Base-by-base conservation (phyloP, 140 eudicot genomes). In the Stevia rebaudiana region DNA sequence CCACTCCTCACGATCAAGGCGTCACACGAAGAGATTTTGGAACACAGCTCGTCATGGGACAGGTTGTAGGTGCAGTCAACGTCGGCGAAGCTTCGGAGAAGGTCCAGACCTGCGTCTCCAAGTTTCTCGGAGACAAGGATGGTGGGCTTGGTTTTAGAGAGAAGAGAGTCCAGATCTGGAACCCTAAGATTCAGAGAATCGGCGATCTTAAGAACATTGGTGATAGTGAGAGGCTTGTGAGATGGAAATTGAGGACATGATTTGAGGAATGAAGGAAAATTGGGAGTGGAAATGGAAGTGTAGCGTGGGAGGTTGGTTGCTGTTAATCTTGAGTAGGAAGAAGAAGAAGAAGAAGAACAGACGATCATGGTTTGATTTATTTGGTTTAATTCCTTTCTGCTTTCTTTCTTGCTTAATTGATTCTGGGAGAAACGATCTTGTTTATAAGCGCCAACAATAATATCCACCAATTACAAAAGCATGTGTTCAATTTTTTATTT, bases 1-100 rank as follows among this genome's bases (percentile, higher is more conserved):
- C 85, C 95, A 61, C 95, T 86, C 71, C 95, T 66, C 22, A 86
- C 95, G 61, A 86, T 86, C 72, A 86, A 66, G 6, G 95, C 95
- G 35, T 86, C 95, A 52, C 73, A 78, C 2, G 12, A 21, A 17
- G 85, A 73, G 76, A 86, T 83, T 80, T 81, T 78, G 53, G 81
- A 57, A 66, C 90, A 81, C 5, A 86, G 79, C 2, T 86, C 76
- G 21, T 86, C 83, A 0, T 69, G 82, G 1, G 90, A 75, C 56
- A 86, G 62, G 39, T 78, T 70, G 79, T 83, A 86, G 16, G 78
- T 49, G 65, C 90, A 86, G 40, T 86, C 90, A 7, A 86, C 80
- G 50, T 86, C 56, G 0, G 67, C 90, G 55, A 75, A 80, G 63
- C 52, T 39, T 10, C 85, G 71, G 9, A 86, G 78, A 53, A 83